Evolutionary conservation across 164 flowering plant species (phyloP), one percentile per base, ranked within the genome.

Genomic region (Buxus sempervirens): DNA sequence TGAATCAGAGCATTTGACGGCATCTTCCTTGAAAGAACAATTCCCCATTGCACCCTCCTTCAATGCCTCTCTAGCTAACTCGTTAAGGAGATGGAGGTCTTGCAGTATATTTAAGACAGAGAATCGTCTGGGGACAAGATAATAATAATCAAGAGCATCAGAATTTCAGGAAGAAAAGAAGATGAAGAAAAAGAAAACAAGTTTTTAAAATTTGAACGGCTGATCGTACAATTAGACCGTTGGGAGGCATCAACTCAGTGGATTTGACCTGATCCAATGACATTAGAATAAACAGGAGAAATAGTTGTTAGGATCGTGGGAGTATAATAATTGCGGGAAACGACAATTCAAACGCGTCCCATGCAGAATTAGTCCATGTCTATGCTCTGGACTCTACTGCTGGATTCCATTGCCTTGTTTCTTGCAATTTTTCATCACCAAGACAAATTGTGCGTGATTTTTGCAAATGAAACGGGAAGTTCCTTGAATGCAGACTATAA

Each of bases 31-130:
- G 49, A 70, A 45, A 71, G 85, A 80, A 65, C 90, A 88, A 57
- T 88, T 88, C 54, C 93, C 93, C 93, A 85, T 87, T 15, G 20
- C 41, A 10, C 4, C 53, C 1, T 51, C 3, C 25, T 54, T 25
- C 21, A 32, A n/a, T 18, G 18, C 22, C 16, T 22, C 9, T 24
- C 8, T 41, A n/a, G n/a, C n/a, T n/a, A n/a, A n/a, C n/a, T n/a
- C n/a, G n/a, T 16, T 21, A 26, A 16, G 19, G 10, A 19, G 9
- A n/a, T n/a, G 18, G 54, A 24, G 28, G 66, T 24, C 23, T 45
- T 54, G 45, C 19, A 8, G 48, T 55, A 56, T 56, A 71, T 57
- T 21, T 71, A 49, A 42, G 27, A n/a, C n/a, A n/a, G n/a, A n/a
- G n/a, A n/a, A n/a, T n/a, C n/a, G n/a, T n/a, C n/a, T n/a, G n/a